Evolutionary conservation across 1,139 yeast genomes (phyloP), one percentile per base, ranked within the genome.

Genomic region (Suhomyces guaymorum): DNA sequence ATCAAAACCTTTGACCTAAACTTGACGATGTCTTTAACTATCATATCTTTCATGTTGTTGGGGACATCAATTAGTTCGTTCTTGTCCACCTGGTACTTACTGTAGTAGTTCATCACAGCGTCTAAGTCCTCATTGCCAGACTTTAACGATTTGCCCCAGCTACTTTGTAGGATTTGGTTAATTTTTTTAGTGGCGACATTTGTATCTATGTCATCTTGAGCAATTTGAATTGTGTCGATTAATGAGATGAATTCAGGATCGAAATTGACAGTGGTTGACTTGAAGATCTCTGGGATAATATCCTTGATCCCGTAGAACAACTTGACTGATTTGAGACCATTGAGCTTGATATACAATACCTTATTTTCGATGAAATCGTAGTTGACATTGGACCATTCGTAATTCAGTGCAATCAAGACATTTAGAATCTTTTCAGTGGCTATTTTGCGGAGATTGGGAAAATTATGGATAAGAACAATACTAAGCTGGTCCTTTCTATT

Each of bases 51-150:
- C 61, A 78, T 65, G 26, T 75, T 73, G 22, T 64, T 61, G 2
- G 90, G 89, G 5, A 83, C 74, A 48, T 81, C 90, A 11, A 73
- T 63, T 39, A 83, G 55, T 44, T 82, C 88, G 39, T 65, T 63
- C 14, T 73, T 63, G 51, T 83, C 87, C 15, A 83, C 77, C 36
- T 71, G 66, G 49, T 83, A 82, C 19, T 63, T 52, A 20, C 51
- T 53, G 46, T 64, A 66, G 43, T 63, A 63, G 21, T 59, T 54
- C 49, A 61, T 48, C 4, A 59, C 67, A 37, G 60, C 59, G 38
- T 66, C 70, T 29, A 64, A 46, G 35, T 63, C 71, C 34, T 63
- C 68, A 2, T 62, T 55, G 4, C 65, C 67, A 7, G 58, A 45
- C n/a, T 43, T 47, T 7, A 51, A 37, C 1, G 36, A 28, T 24